Base-by-base conservation (phyloP, 2,329 filamentous ascomycete genomes). In the Chaetomiaceae sp. region DNA sequence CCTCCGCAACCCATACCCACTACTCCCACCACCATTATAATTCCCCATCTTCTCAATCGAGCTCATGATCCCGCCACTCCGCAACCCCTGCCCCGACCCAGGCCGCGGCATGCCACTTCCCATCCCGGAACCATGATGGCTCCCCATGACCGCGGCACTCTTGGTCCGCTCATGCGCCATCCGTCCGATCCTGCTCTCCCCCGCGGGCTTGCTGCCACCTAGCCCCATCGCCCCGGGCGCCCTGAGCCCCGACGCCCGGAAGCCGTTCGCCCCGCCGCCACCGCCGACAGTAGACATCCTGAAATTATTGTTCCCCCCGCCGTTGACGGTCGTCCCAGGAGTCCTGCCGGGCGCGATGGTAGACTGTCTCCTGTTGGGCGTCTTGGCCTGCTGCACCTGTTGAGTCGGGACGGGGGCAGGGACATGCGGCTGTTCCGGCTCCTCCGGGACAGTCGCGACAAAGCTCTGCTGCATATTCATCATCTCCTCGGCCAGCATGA, bases 11-110 rank as follows among this genome's bases (percentile, higher is more conserved):
- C 51, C 45, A 37, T 49, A 37, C 41, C 36, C 53, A 14, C 34
- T 23, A 23, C 40, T 33, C 25, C 14, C 37, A 18, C 16, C 42
- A 21, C 42, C 42, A 7, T n/a, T n/a, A 44, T 43, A 27, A 60
- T 82, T 75, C 9, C 89, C 89, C 90, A 95, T 95, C 71, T 85
- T 83, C 75, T 95, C 89, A 67, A 95, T 94, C 16, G 87, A 90
- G 62, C 79, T 87, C 85, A 95, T 85, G 8, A 63, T 48, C 36
- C 62, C 51, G 4, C 50, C 47, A 20, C 55, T 44, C 14, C 56
- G 43, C 58, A 68, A 64, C 8, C 72, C 71, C 56, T 72, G 60
- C 32, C 73, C 74, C 58, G 74, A 77, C 55, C 75, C 75, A 13
- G 78, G 79, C 56, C 78, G 70, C 34, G 77, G 73, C 48, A 80